Percentiles rank a stretch among this genome's conserved stretches.
phyloP scores from a whole-genome alignment of 129 eudicot genomes.

The Deinandra increscens region DNA sequence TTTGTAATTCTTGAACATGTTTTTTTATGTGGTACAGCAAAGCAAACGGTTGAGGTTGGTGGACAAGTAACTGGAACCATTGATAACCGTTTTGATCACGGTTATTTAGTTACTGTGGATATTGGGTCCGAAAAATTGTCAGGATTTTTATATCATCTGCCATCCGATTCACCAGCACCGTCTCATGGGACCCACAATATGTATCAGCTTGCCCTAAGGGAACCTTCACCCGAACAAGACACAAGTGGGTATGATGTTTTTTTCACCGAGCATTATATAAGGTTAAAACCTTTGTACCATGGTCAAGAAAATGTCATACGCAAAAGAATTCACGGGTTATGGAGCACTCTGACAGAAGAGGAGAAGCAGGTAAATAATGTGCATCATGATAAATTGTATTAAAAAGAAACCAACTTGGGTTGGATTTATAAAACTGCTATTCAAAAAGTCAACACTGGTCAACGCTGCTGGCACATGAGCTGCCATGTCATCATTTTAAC shows the following conservation, averaged over 20 bases:
- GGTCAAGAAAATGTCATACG: constrained; percentile 68
- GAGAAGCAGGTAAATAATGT: constrained; percentile 55
- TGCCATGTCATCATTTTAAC: neutral
- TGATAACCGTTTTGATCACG: constrained; percentile 76
- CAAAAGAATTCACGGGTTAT: constrained; percentile 53
- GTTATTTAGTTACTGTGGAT: constrained; percentile 72
- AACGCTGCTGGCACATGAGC: neutral
- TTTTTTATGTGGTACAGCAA: constrained; percentile 42
- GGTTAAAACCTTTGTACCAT: constrained; percentile 52
- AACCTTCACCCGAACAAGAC: constrained; percentile 63
- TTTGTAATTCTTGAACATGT: constrained; percentile 6
- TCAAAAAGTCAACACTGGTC: neutral
- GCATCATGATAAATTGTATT: neutral
- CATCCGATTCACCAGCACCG: constrained; percentile 36
- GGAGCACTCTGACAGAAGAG: constrained; percentile 65
- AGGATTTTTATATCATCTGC: constrained; percentile 84
- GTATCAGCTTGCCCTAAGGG: constrained; percentile 47
- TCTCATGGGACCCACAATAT: constrained; percentile 49
- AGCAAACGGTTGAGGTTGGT: constrained; percentile 49
- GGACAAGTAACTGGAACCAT: constrained; percentile 67
- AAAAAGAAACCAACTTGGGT: neutral
- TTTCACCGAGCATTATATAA: constrained; percentile 61
- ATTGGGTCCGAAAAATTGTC: constrained; percentile 67
- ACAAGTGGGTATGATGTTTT: constrained; percentile 63
- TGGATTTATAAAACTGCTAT: neutral